Percentiles rank a stretch among this genome's conserved stretches.
Conservation (phyloP, 345 rosid genomes). For the Tarenaya hassleriana region DNA sequence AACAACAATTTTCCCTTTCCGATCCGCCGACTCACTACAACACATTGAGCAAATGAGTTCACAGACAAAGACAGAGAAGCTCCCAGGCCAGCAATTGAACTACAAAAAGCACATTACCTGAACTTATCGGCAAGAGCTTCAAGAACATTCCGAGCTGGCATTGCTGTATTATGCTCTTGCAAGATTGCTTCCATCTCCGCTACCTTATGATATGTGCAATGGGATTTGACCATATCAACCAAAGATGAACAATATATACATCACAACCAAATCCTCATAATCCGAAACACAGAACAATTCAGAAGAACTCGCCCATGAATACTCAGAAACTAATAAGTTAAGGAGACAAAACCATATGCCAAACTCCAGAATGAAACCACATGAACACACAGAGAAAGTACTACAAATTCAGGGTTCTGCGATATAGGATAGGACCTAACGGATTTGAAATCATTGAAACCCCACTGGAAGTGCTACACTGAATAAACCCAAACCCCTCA, state of each 20-base stretch:
- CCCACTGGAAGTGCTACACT: no score
- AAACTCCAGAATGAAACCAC: no score
- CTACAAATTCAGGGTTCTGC: no score
- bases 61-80: conserved; percentile 12
- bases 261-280: no score
- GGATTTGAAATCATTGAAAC: no score
- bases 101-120: conserved; percentile 44
- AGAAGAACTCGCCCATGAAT: no score
- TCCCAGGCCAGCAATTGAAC: conserved; percentile 2
- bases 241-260: neutral
- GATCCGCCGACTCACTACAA: conserved; percentile 64
- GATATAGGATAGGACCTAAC: no score
- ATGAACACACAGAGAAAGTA: no score
- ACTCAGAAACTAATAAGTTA: no score
- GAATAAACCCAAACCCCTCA: no score
- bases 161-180: conserved; percentile 63
- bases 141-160: conserved; percentile 76
- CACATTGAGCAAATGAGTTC: conserved; percentile 14
- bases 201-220: conserved; percentile 42
- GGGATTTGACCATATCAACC: neutral
- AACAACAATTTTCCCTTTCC: conserved; percentile 78
- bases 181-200: conserved; percentile 89
- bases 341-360: no score
- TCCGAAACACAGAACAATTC: no score
- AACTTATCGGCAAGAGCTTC: conserved; percentile 80